These are phyloP conservation scores for Trichosporon sp. DNA, from an alignment of 1,284 basidiomycete species.

Conservation along the genomic window DNA sequence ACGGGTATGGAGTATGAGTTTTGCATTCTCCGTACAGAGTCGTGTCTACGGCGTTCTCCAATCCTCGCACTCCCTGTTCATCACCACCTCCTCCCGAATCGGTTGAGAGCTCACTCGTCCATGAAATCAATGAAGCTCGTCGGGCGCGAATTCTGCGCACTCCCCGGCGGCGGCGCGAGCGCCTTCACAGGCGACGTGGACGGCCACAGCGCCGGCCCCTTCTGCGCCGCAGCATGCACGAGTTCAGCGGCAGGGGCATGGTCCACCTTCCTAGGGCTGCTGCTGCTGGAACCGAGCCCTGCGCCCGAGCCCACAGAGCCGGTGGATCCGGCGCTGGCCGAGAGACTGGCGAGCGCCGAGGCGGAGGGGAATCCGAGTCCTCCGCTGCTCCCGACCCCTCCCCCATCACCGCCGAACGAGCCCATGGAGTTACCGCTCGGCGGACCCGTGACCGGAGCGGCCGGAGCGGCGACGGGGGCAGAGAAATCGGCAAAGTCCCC, in stretches of 20 bases:
- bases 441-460: not conserved
- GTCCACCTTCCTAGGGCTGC: constrained; percentile 3
- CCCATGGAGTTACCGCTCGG: not conserved
- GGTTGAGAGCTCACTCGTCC: not conserved
- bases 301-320: too few relatives aligned
- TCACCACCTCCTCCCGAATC: too few relatives aligned
- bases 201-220: constrained; percentile 5
- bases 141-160: not conserved
- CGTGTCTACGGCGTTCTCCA: not conserved
- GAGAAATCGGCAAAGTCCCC: not conserved
- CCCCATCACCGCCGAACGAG: not conserved
- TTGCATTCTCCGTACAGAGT: not conserved
- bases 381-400: too few relatives aligned
- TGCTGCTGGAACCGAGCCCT: not conserved
- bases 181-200: not conserved
- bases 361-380: not conserved
- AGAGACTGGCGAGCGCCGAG: not conserved
- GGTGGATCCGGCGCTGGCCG: not conserved
- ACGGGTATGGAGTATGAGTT: too few relatives aligned
- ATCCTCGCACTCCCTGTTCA: too few relatives aligned
- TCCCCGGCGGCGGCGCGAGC: constrained; percentile 4
- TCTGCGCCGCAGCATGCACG: constrained; percentile 2
- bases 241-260: constrained; percentile 1
- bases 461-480: too few relatives aligned
- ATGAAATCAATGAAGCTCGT: not conserved